Evolutionary conservation across 2,329 filamentous ascomycete genomes (phyloP), one percentile per base, ranked within the genome.

Genomic region (Paraconiothyrium sp.): DNA sequence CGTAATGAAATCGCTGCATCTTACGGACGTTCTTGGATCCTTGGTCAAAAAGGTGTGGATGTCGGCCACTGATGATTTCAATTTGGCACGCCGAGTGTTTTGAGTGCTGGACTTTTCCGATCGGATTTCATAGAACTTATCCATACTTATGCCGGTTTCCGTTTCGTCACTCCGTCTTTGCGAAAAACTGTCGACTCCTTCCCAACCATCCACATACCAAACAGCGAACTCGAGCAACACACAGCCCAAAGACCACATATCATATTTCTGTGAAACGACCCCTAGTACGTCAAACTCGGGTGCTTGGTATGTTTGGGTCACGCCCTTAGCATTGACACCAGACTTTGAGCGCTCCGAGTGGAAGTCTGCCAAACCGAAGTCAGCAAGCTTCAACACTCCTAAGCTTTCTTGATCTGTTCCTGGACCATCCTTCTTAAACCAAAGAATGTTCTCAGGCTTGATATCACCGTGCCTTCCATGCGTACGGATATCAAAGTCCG

Each of bases 301-400:
- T 10, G 60, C 56, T n/a, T 44, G 48, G 37, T 62, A 62, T 13
- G 60, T 62, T 14, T 10, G 30, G 16, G 60, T 62, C 5, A 54
- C 14, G 9, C 59, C 59, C 16, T 39, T 24, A 14, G n/a, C 9
- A 20, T 37, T 22, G 6, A 13, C 11, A 11, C 35, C 39, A 11
- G 27, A 55, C 9, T 43, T 51, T 2, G 60, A 59, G 10, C 27
- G 14, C 10, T 56, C 20, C 1, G 32, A 22, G 50, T 59, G 60
- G 47, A 62, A 62, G n/a, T 61, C 59, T n/a, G 37, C 50, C n/a
- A 62, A 56, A 4, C 60, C 60, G 46, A 62, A 62, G 24, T 62
- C 60, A 4, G 56, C 30, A 14, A 59, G 55, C 50, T 52, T 62
- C 16, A 61, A 48, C n/a, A 49, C 16, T 3, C 48, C 54, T 24